Base-by-base conservation (phyloP, 495 filamentous ascomycete genomes). In the Trichocladium uniseriatum region DNA sequence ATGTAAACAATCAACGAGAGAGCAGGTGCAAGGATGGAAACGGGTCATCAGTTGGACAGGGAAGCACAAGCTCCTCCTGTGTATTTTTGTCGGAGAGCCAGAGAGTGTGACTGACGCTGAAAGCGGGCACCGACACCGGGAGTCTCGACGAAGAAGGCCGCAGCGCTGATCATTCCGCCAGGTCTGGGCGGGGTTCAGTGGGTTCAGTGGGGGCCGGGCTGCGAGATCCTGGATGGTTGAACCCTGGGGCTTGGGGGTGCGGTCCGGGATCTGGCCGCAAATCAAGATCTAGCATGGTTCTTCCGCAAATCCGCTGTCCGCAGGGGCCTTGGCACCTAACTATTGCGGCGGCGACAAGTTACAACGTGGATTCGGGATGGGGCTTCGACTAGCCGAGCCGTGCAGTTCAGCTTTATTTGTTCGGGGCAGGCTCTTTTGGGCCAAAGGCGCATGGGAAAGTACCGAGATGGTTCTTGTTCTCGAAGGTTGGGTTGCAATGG, bases 211-310 rank as follows among this genome's bases (percentile, higher is more conserved):
- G 24, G 24, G 24, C 4, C 4, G 24, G 24, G 24, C n/a, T n/a
- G n/a, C n/a, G 21, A 10, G 22, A 43, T 20, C 43, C 43, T 38
- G 32, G 27, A 37, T 6, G 0, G 19, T 36, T 14, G 43, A n/a
- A n/a, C n/a, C n/a, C n/a, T n/a, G 27, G 51, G 55, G 32, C 43
- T 48, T 37, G 42, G 55, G 50, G 38, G 28, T 51, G 37, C 16
- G 44, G 43, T 38, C 38, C 38, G 41, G 56, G 45, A 59, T 50
- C 50, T 59, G 50, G 53, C 45, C 40, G 41, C 54, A 52, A 57
- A 54, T 60, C 57, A 56, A 54, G 54, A 60, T 57, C 48, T 8
- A 49, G 54, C 45, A 48, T 36, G 34, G 45, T 16, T 41, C 37
- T 42, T 21, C 31, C 22, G 45, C 51, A n/a, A 29, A 35, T 45